Percentiles rank a stretch among this genome's conserved stretches.
phyloP scores from a whole-genome alignment of 176 grass and related monocot genomes.

The Musa itinerans region DNA sequence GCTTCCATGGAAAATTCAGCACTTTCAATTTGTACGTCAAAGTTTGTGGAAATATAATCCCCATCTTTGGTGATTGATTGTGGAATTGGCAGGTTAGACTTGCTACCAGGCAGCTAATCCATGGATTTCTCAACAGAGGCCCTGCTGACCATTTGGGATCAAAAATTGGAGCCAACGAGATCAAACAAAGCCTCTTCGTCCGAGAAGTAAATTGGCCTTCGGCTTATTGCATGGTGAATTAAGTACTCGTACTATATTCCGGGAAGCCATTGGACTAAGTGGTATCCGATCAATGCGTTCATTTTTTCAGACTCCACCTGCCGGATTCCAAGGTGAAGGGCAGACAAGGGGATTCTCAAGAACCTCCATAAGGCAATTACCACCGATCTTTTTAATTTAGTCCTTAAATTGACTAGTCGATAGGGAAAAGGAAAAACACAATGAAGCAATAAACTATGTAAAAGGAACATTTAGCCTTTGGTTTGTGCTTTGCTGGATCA shows the following conservation, averaged over 20 bases:
- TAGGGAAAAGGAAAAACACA: too few species aligned
- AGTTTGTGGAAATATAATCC: not conserved
- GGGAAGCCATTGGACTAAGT: not conserved
- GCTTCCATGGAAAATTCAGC: not conserved
- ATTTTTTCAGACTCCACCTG: constrained; percentile 49
- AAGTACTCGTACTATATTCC: not conserved
- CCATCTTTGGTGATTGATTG: not conserved
- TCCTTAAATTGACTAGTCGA: not conserved
- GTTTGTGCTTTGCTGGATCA: too few species aligned
- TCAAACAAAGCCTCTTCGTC: constrained; percentile 81
- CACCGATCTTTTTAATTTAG: not conserved
- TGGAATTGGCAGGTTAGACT: constrained; percentile 55
- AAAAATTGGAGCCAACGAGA: constrained; percentile 78
- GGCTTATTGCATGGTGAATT: constrained; percentile 85
- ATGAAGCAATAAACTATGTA: too few species aligned
- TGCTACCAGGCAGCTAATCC: constrained; percentile 64
- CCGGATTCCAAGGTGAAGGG: constrained; percentile 34
- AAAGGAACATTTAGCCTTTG: too few species aligned
- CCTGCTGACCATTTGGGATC: constrained; percentile 56
- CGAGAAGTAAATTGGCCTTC: constrained; percentile 68
- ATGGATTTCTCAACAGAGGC: constrained; percentile 72
- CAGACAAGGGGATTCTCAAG: constrained; percentile 27
- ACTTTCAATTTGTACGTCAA: not conserved
- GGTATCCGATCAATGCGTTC: constrained; percentile 3
- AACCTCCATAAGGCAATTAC: constrained; percentile 44